Conservation (phyloP, 371 early-diverging fungal species). For the Rhizomucor pusillus region DNA sequence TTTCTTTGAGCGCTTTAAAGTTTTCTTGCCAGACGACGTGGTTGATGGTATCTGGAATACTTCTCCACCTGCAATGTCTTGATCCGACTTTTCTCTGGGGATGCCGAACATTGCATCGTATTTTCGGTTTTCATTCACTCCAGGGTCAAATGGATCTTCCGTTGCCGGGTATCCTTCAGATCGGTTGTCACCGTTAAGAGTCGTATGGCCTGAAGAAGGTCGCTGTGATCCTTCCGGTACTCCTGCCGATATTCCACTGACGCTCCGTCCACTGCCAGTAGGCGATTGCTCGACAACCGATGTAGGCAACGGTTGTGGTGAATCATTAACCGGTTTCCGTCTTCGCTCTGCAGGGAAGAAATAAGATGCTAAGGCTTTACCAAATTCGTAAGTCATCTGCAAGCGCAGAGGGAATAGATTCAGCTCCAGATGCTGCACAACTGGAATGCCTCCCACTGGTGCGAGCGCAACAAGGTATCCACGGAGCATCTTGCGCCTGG, state of each 20-base stretch:
- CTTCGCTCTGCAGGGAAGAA: slow-evolving; percentile 64
- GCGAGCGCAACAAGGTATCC: slow-evolving; percentile 73
- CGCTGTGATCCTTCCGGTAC: background rate
- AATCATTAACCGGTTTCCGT: slow-evolving; percentile 2
- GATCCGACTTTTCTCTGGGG: too few species aligned
- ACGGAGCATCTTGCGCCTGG: slow-evolving; percentile 79
- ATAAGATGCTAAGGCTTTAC: slow-evolving; percentile 68
- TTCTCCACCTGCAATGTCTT: background rate
- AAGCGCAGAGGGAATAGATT: slow-evolving; percentile 76
- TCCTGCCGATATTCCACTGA: background rate
- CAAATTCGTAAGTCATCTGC: slow-evolving; percentile 81
- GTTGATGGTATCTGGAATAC: background rate
- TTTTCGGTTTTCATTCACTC: too few species aligned
- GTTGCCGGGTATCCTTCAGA: background rate
- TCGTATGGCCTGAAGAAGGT: background rate
- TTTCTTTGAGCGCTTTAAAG: slow-evolving; percentile 12
- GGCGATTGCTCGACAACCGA: too few species aligned
- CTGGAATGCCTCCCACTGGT: slow-evolving; percentile 84
- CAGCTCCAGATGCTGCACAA: slow-evolving; percentile 86
- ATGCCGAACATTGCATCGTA: too few species aligned
- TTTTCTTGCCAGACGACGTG: slow-evolving; percentile 6
- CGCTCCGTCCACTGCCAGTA: too few species aligned
- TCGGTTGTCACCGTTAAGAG: slow-evolving; percentile 1
- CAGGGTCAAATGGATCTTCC: too few species aligned
- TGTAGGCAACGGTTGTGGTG: background rate